These are phyloP conservation scores for Penicillium sp. DNA, from an alignment of 2,329 filamentous ascomycete species.

Conservation along the genomic window DNA sequence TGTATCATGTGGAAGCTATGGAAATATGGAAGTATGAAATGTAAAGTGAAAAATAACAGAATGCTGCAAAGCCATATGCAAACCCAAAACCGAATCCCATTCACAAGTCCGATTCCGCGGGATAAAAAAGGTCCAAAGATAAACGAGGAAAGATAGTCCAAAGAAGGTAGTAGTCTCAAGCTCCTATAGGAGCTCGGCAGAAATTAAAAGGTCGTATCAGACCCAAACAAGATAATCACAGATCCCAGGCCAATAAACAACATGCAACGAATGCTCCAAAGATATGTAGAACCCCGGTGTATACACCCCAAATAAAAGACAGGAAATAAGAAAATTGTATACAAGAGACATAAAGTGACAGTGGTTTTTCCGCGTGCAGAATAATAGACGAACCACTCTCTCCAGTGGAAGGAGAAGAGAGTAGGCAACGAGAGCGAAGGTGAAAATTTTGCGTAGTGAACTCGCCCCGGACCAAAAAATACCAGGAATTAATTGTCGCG, in stretches of 20 bases:
- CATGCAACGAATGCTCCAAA: slow-evolving; percentile 26
- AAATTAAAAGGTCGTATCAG: slow-evolving; percentile 26
- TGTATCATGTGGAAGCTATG: background rate
- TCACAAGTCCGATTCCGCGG: slow-evolving; percentile 14
- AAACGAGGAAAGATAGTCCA: slow-evolving; percentile 12
- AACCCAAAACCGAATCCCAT: slow-evolving; percentile 24
- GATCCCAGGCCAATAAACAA: slow-evolving; percentile 27
- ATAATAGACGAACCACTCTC: slow-evolving; percentile 11
- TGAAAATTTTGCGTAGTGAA: slow-evolving; percentile 16
- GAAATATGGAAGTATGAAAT: background rate
- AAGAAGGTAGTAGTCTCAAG: slow-evolving; percentile 17
- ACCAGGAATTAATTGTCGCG: slow-evolving; percentile 21
- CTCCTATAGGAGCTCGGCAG: slow-evolving; percentile 8
- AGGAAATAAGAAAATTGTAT: slow-evolving; percentile 21
- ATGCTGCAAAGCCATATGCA: slow-evolving; percentile 28
- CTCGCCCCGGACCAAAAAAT: slow-evolving; percentile 21
- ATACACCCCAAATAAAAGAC: slow-evolving; percentile 24
- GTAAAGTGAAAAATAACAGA: slow-evolving; percentile 15
- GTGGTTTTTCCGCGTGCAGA: slow-evolving; percentile 16
- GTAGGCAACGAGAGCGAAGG: slow-evolving; percentile 6
- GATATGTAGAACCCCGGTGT: slow-evolving; percentile 24
- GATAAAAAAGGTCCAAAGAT: slow-evolving; percentile 8
- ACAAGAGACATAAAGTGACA: slow-evolving; percentile 21
- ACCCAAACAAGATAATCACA: slow-evolving; percentile 20
- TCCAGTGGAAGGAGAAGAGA: background rate